Conservation (phyloP, 345 rosid species). For the Rhizophora apiculata region DNA sequence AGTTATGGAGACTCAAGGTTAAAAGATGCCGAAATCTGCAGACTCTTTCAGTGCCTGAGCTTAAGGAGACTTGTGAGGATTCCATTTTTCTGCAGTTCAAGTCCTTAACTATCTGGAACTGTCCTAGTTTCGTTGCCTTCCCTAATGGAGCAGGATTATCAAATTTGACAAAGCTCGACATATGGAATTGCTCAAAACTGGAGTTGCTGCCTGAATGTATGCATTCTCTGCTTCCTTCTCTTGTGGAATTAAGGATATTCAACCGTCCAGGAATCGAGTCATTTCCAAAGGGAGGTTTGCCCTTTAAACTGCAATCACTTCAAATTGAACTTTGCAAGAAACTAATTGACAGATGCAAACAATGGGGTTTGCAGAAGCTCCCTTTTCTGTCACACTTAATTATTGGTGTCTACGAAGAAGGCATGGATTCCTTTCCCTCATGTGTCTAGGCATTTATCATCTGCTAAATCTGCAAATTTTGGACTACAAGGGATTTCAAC, state of each 20-base stretch:
- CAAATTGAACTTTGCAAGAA: not conserved
- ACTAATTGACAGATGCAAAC: constrained; percentile 1
- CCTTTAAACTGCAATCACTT: constrained; percentile 7
- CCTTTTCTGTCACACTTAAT: constrained; percentile 1
- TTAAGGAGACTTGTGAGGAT: not conserved
- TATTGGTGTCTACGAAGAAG: not conserved
- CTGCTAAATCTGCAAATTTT: constrained; percentile 1
- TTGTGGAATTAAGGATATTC: constrained; percentile 5
- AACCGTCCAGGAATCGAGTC: constrained; percentile 11
- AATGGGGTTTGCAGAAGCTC: constrained; percentile 2
- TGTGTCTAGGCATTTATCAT: not conserved
- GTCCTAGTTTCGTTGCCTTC: not conserved
- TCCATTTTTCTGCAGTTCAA: not conserved
- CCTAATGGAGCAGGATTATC: not conserved
- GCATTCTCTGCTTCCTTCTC: constrained; percentile 10
- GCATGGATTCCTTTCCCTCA: constrained; percentile 8
- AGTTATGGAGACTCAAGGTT: not conserved
- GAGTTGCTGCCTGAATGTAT: constrained; percentile 11
- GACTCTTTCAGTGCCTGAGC: not conserved
- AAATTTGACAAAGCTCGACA: not conserved
- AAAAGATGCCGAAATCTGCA: constrained; percentile 1
- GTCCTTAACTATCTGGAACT: not conserved
- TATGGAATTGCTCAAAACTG: constrained; percentile 7
- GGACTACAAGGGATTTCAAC: constrained; percentile 4
- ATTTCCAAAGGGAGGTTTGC: constrained; percentile 7